These are phyloP conservation scores for Starmera dryadoides DNA, from an alignment of 805 yeast species.

Conservation along the genomic window DNA sequence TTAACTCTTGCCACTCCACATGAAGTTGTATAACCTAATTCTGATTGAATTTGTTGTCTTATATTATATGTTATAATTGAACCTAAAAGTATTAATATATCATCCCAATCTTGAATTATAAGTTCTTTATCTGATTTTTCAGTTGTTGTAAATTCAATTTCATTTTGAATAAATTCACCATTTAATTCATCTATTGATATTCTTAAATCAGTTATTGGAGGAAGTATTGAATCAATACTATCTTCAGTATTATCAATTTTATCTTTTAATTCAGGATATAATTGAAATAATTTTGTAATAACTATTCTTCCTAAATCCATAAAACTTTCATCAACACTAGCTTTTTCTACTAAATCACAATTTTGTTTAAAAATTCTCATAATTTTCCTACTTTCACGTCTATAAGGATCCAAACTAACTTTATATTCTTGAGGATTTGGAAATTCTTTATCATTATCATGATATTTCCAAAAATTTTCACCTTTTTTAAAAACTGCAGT, in stretches of 20 bases:
- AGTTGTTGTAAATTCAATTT: not conserved
- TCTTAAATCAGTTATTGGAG: slow-evolving; percentile 20
- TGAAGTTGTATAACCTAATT: slow-evolving; percentile 78
- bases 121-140: slow-evolving; percentile 6
- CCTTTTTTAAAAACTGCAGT: slow-evolving; percentile 93
- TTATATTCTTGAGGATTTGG: slow-evolving; percentile 64
- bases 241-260: slow-evolving; percentile 6
- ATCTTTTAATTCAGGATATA: slow-evolving; percentile 40
- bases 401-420: slow-evolving; percentile 85
- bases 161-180: not conserved
- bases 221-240: not conserved
- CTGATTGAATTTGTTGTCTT: slow-evolving; percentile 42
- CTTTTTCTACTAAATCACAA: slow-evolving; percentile 78
- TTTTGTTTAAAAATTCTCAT: slow-evolving; percentile 51
- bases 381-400: slow-evolving; percentile 80
- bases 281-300: slow-evolving; percentile 30
- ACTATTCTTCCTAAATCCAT: slow-evolving; percentile 73
- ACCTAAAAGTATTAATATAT: slow-evolving; percentile 60
- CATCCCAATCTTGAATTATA: slow-evolving; percentile 65
- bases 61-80: slow-evolving; percentile 50
- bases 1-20: slow-evolving; percentile 80
- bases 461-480: slow-evolving; percentile 75
- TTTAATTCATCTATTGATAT: not conserved
- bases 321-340: slow-evolving; percentile 92
- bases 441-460: slow-evolving; percentile 38